Evolutionary conservation across 148 eudicot genomes (phyloP).

Genomic region (Heliamphora exappendiculata): DNA sequence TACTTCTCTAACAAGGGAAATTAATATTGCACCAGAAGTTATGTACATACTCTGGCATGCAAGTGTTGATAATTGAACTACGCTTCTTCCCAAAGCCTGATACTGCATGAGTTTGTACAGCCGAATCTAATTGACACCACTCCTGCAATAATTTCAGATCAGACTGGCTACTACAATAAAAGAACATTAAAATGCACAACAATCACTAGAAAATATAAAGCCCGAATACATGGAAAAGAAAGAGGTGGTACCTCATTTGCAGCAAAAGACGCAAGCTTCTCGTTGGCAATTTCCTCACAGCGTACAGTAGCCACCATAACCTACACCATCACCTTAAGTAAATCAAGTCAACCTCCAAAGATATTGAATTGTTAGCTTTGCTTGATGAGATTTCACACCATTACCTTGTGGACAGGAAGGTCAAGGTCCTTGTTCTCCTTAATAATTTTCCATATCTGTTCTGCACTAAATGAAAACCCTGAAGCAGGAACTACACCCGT

Average conservation of each 20-base stretch:
- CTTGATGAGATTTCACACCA: neutral
- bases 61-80: slow-evolving; percentile 52
- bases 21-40: neutral
- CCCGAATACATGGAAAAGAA: neutral
- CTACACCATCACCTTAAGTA: slow-evolving; percentile 21
- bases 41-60: slow-evolving; percentile 59
- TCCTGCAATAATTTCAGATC: slow-evolving; percentile 33
- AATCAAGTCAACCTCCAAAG: neutral
- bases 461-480: slow-evolving; percentile 87
- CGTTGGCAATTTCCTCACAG: slow-evolving; percentile 84
- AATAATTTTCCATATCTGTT: slow-evolving; percentile 81
- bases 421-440: slow-evolving; percentile 91
- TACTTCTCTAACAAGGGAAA: neutral
- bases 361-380: neutral
- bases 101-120: slow-evolving; percentile 51
- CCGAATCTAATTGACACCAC: slow-evolving; percentile 61
- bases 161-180: slow-evolving; percentile 1
- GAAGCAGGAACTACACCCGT: slow-evolving; percentile 88
- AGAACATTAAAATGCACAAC: neutral
- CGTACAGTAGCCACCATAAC: slow-evolving; percentile 97
- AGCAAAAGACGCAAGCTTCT: slow-evolving; percentile 43
- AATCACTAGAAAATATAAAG: neutral
- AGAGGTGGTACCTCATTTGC: slow-evolving; percentile 49
- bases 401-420: slow-evolving; percentile 84
- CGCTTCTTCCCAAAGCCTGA: slow-evolving; percentile 75